Conservation (phyloP, 345 rosid genomes). For the Geranium brycei region DNA sequence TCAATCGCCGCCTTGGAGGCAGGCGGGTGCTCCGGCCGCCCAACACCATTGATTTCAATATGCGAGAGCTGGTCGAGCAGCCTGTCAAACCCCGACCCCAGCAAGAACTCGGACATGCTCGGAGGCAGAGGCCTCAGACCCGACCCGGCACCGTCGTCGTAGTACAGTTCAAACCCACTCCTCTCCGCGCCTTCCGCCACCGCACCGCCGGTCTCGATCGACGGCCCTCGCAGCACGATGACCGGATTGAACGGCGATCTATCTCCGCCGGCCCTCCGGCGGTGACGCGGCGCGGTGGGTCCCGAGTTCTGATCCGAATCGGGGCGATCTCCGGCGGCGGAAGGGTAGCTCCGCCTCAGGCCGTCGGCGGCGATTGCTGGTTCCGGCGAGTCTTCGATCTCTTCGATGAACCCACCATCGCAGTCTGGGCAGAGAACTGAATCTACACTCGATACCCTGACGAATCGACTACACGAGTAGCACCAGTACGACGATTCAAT, state of each 20-base stretch:
- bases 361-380: conserved; percentile 18
- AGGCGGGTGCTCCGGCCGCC: conserved; percentile 49
- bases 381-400: conserved; percentile 27
- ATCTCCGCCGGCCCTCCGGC: conserved; percentile 35
- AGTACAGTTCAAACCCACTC: conserved; percentile 55
- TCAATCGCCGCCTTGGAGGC: conserved; percentile 84
- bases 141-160: conserved; percentile 70
- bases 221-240: conserved; percentile 58
- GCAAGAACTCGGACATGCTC: conserved; percentile 67
- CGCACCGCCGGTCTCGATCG: conserved; percentile 1
- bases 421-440: too few species aligned
- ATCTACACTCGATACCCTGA: too few species aligned
- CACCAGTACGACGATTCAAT: too few species aligned
- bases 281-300: conserved; percentile 17
- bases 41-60: conserved; percentile 52
- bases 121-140: conserved; percentile 76
- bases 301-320: conserved; percentile 5
- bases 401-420: too few species aligned
- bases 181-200: conserved; percentile 17
- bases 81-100: conserved; percentile 84
- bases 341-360: conserved; percentile 21
- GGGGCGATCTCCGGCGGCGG: conserved; percentile 24
- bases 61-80: conserved; percentile 67
- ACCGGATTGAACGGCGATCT: conserved; percentile 76
- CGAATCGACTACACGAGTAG: too few species aligned